Evolutionary conservation across 768 basidiomycete genomes (phyloP).

Genomic region (Agaricus bisporus): DNA sequence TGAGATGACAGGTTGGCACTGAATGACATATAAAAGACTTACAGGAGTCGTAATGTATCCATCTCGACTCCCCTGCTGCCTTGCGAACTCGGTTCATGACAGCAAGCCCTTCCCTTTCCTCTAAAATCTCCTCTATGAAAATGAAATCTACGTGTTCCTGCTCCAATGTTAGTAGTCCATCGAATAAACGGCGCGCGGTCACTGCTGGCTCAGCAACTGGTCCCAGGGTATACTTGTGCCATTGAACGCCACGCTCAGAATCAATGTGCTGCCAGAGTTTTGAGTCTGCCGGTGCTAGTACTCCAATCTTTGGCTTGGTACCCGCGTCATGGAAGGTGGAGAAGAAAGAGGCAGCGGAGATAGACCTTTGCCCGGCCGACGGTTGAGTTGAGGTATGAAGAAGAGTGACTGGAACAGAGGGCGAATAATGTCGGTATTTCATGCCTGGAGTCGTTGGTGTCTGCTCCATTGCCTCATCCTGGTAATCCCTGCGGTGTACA

Average conservation of each 20-base stretch:
- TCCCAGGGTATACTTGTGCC: conserved; percentile 50
- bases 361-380: conserved; percentile 25
- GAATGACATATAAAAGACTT: not conserved
- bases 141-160: conserved; percentile 72
- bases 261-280: conserved; percentile 29
- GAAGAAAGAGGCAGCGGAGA: conserved; percentile 32
- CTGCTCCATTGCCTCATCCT: conserved; percentile 59
- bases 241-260: conserved; percentile 36
- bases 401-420: conserved; percentile 78
- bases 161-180: conserved; percentile 81
- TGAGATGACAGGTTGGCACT: not conserved
- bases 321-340: conserved; percentile 25
- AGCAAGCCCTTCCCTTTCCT: conserved; percentile 81
- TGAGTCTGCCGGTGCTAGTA: conserved; percentile 61
- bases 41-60: conserved; percentile 15
- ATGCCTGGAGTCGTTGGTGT: conserved; percentile 95
- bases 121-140: conserved; percentile 76
- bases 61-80: conserved; percentile 63
- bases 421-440: conserved; percentile 98
- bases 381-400: conserved; percentile 47
- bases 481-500: conserved; percentile 76
- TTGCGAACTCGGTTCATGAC: conserved; percentile 93
- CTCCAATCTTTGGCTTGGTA: conserved; percentile 53
- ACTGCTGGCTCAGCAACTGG: conserved; percentile 50
- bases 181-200: conserved; percentile 80